A percentile compares a stretch with the other conserved stretches of the same genome.
Evolutionary conservation across 768 basidiomycete genomes (phyloP).

Genomic region (Boletus pseudopeckii): DNA sequence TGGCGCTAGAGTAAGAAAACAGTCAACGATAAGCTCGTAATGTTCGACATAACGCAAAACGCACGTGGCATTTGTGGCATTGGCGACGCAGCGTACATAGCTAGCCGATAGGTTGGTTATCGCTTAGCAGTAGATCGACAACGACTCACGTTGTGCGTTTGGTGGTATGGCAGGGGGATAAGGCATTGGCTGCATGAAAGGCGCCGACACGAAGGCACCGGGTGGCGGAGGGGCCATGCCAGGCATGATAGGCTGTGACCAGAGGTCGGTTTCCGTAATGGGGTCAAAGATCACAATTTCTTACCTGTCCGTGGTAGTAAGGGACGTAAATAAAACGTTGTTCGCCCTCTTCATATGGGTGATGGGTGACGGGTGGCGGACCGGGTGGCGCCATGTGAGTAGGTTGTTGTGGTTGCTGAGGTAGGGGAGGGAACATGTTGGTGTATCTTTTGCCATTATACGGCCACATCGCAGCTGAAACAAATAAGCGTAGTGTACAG

Average conservation of each 20-base stretch:
- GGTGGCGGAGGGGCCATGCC: constrained; percentile 81
- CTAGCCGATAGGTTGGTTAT: constrained; percentile 33
- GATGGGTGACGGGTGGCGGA: constrained; percentile 68
- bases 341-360: constrained; percentile 76
- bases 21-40: constrained; percentile 1
- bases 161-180: constrained; percentile 80
- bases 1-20: constrained; percentile 42
- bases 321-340: constrained; percentile 75
- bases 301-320: constrained; percentile 77
- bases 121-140: not conserved
- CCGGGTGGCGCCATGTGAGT: constrained; percentile 65
- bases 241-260: constrained; percentile 71
- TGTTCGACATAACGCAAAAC: constrained; percentile 28
- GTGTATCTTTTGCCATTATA: constrained; percentile 87
- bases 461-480: constrained; percentile 73
- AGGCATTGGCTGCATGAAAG: constrained; percentile 82
- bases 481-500: not conserved
- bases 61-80: constrained; percentile 89
- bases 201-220: constrained; percentile 73
- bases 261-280: constrained; percentile 2
- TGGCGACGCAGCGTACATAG: constrained; percentile 77
- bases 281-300: not conserved
- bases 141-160: constrained; percentile 50
- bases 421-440: constrained; percentile 66
- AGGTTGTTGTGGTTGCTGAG: constrained; percentile 57